A percentile compares a stretch with the other conserved stretches of the same genome.
Conservation (phyloP, 352 stramenopile species). For the Phytophthora europaea region DNA sequence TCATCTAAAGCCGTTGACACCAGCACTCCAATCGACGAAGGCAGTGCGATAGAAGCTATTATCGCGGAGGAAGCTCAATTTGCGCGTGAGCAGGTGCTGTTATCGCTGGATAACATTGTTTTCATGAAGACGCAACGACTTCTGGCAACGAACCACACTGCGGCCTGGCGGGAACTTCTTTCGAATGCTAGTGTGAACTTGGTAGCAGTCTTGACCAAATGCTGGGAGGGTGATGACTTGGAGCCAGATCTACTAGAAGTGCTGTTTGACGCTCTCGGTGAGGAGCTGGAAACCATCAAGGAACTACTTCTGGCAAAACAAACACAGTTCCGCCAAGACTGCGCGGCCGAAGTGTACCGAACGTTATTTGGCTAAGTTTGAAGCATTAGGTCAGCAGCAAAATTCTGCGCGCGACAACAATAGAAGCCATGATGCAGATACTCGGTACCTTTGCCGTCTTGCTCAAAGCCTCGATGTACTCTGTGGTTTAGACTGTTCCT, state of each 20-base stretch:
- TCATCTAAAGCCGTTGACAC: not conserved
- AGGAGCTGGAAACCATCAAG: conserved; percentile 50
- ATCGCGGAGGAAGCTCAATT: conserved; percentile 27
- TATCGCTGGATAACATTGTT: conserved; percentile 26
- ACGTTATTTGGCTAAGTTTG: conserved; percentile 33
- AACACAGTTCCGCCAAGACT: conserved; percentile 44
- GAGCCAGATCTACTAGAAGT: conserved; percentile 30
- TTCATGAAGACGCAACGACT: conserved; percentile 27
- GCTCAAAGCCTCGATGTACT: too few relatives aligned
- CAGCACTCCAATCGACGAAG: conserved; percentile 15
- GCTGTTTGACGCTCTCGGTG: conserved; percentile 50
- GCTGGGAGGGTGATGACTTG: conserved; percentile 51
- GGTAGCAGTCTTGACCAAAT: conserved; percentile 47
- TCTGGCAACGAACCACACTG: conserved; percentile 27
- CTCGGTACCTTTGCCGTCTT: not conserved
- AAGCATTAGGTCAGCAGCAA: conserved; percentile 13
- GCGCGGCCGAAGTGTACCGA: conserved; percentile 31
- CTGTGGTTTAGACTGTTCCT: too few relatives aligned
- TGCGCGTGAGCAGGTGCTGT: conserved; percentile 42
- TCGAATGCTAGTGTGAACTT: conserved; percentile 50
- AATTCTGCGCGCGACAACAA: not conserved
- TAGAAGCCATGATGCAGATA: not conserved
- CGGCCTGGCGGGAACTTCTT: conserved; percentile 47
- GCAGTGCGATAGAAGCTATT: conserved; percentile 20
- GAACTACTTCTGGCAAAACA: conserved; percentile 47